Evolutionary conservation across 345 rosid genomes (phyloP), one percentile per base, ranked within the genome.

Genomic region (Carallia pectinifolia): DNA sequence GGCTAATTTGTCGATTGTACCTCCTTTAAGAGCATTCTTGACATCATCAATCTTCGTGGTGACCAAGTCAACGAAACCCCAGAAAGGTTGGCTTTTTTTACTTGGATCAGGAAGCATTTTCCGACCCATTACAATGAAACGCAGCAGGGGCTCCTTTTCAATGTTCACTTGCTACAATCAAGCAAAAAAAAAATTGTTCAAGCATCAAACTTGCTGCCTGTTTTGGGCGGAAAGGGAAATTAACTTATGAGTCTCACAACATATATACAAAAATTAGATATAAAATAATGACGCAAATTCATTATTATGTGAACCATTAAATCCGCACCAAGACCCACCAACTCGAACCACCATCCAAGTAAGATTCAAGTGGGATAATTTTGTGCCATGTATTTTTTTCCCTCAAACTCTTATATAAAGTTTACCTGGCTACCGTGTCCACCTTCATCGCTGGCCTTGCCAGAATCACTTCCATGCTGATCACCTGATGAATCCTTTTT

Each of bases 11-110:
- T 13, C 23, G 16, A 39, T 0, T 2, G 0, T 80, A 88, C 96
- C 87, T 85, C 85, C 89, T 82, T 75, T 75, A 10, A 89, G 87
- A 50, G 87, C 91, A 74, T 40, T 37, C 75, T 87, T 89, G 47
- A 84, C 69, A 68, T 86, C 74, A 37, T 89, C 85, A 12, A 85
- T 81, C n/a, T 80, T 72, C 3, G 80, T 84, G 13, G 91, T 85
- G 59, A 92, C 93, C 85, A 86, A 54, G 30, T 87, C 95, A 4
- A 92, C 89, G 68, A 86, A 92, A 1, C 96, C 91, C 98, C 95
- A 88, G 44, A 71, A 88, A 16, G 95, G 86, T 39, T 76, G 87
- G 18, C 84, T 79, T 48, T 72, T 85, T 73, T 86, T 75, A 70
- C 82, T 74, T 4, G 88, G 92, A 74, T 89, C 86, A 1, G 93